Evolutionary conservation across 2,329 filamentous ascomycete genomes (phyloP).

Genomic region (Curvularia verruculosa): DNA sequence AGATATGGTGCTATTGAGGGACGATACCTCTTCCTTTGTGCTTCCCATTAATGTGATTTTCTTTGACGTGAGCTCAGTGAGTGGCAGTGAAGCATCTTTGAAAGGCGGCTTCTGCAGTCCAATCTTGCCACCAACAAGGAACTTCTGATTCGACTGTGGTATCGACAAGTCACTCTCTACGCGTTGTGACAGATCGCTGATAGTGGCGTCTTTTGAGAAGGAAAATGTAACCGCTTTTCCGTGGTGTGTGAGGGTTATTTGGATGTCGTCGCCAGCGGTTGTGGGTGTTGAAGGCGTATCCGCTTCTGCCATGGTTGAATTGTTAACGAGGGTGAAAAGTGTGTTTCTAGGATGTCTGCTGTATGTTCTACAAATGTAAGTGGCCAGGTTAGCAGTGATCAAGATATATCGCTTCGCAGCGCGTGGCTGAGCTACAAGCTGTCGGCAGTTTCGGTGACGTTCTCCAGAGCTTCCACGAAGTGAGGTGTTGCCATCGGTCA

Average conservation of each 20-base stretch:
- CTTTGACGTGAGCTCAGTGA: slow-evolving; percentile 59
- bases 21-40: slow-evolving; percentile 64
- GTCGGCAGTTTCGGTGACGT: slow-evolving; percentile 37
- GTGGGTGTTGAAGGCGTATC: slow-evolving; percentile 13
- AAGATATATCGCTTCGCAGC: slow-evolving; percentile 37
- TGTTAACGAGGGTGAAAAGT: background rate
- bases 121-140: slow-evolving; percentile 67
- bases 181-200: slow-evolving; percentile 64
- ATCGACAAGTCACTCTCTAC: slow-evolving; percentile 65
- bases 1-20: slow-evolving; percentile 53
- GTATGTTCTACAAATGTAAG: slow-evolving; percentile 15
- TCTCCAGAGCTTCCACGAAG: slow-evolving; percentile 45
- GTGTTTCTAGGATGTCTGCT: slow-evolving; percentile 6
- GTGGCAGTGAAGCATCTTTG: slow-evolving; percentile 61
- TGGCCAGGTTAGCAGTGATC: slow-evolving; percentile 36
- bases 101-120: slow-evolving; percentile 70
- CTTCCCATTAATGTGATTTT: slow-evolving; percentile 71
- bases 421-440: slow-evolving; percentile 25
- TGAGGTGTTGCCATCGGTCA: slow-evolving; percentile 34
- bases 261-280: slow-evolving; percentile 25
- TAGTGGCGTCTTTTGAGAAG: slow-evolving; percentile 58
- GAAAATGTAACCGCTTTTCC: slow-evolving; percentile 57
- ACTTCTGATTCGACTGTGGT: slow-evolving; percentile 69
- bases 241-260: slow-evolving; percentile 62
- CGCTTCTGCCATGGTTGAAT: slow-evolving; percentile 22